Base-by-base conservation (phyloP, 164 flowering plant species). In the Dillenia turbinata region DNA sequence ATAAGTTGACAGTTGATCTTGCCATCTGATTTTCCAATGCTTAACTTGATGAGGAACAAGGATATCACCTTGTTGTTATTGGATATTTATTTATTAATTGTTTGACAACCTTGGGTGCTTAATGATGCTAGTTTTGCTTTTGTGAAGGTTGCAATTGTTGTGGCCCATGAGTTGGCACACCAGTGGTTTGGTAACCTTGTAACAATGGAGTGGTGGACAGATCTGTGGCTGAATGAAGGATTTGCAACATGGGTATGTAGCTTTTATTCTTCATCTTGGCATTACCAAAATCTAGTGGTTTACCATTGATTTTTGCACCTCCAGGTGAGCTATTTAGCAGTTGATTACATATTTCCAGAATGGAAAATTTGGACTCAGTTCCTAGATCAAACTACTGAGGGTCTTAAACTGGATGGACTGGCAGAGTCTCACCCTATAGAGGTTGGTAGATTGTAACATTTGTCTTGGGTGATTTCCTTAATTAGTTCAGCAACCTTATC, bases 111-210 rank as follows among this genome's bases (percentile, higher is more conserved):
- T 69, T 5, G 40, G 40, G 24, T 33, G 2, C 22, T 46, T 15
- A 14, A 11, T 62, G 10, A 44, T n/a, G 44, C 10, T 12, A 33
- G 9, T 10, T 51, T 73, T 15, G 56, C 19, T 69, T 66, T 16
- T 71, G 40, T 61, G 55, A 74, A 95, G 97, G 88, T 92, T 70
- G 90, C 97, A 14, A 80, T 81, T 64, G 92, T 87, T 46, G 97
- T 95, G 33, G 97, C 99, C 44, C 99, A 95, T 82, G 99, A 95
- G 72, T 79, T 95, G 64, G 99, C 97, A 9, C 99, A 95, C 60
- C 99, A 95, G 63, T 95, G 99, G 99, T 95, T 95, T 78, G 99
- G 99, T 45, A 95, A 95, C 79, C 99, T 95, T 70, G 99, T 95
- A 40, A 95, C 99, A 3, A 95, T 95, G 99, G 99, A 95, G 59